phyloP scores from a whole-genome alignment of 805 yeast species.

The Saccharomyces paradoxus region DNA sequence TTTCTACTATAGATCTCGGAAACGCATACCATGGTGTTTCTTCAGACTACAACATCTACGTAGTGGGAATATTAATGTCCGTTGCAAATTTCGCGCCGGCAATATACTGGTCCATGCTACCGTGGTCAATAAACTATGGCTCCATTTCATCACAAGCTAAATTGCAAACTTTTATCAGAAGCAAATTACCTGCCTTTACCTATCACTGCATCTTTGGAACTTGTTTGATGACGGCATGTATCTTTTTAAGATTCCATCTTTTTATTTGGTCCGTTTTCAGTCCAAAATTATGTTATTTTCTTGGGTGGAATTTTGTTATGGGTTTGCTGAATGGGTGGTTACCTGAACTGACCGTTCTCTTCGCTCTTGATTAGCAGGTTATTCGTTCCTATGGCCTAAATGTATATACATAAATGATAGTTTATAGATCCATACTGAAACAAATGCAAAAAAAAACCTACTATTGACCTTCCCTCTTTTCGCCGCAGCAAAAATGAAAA shows the following conservation, averaged over 20 bases:
- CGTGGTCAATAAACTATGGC: slow-evolving; percentile 16
- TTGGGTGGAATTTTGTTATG: slow-evolving; percentile 62
- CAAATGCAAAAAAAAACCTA: not conserved
- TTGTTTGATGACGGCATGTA: slow-evolving; percentile 61
- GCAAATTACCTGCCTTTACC: slow-evolving; percentile 29
- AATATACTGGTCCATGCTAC: slow-evolving; percentile 60
- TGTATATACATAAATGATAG: not conserved
- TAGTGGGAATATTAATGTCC: slow-evolving; percentile 74
- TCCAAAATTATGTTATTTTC: slow-evolving; percentile 77
- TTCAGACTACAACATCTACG: slow-evolving; percentile 50
- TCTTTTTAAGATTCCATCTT: slow-evolving; percentile 67
- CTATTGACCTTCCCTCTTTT: slow-evolving; percentile 1
- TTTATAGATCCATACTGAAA: not conserved
- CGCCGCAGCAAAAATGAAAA: not conserved
- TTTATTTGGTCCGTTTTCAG: slow-evolving; percentile 98
- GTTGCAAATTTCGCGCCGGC: slow-evolving; percentile 82
- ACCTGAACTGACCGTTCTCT: slow-evolving; percentile 9
- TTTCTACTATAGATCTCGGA: slow-evolving; percentile 83
- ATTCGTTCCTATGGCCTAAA: not conserved
- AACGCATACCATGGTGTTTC: slow-evolving; percentile 87
- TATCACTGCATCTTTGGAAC: slow-evolving; percentile 56
- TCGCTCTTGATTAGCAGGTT: not conserved
- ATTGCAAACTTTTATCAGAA: slow-evolving; percentile 11
- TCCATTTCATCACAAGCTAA: slow-evolving; percentile 12
- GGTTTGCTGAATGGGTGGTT: slow-evolving; percentile 34